These are phyloP conservation scores for Metschnikowia santaceciliae DNA, from an alignment of 805 yeast genomes.

Conservation along the genomic window DNA sequence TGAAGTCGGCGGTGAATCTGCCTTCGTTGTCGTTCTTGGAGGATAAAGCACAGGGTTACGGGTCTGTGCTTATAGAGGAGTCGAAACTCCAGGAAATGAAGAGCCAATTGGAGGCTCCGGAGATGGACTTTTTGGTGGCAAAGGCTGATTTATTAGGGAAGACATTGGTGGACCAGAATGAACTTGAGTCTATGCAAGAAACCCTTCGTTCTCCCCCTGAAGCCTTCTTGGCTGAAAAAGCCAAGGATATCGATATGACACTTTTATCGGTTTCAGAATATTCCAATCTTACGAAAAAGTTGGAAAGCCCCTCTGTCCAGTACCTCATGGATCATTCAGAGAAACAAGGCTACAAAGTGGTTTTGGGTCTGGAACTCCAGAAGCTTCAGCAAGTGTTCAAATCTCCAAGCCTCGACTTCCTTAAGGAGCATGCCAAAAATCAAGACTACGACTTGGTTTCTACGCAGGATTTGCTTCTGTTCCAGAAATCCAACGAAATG, in stretches of 20 bases:
- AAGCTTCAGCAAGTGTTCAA: neutral
- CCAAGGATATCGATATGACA: slow-evolving; percentile 3
- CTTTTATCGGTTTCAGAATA: slow-evolving; percentile 10
- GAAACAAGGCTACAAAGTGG: slow-evolving; percentile 2
- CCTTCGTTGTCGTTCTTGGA: slow-evolving; percentile 16
- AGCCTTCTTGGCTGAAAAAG: slow-evolving; percentile 10
- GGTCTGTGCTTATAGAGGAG: slow-evolving; percentile 11
- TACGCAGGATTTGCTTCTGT: neutral
- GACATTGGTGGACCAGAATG: slow-evolving; percentile 6
- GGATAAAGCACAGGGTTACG: slow-evolving; percentile 15
- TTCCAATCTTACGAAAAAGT: slow-evolving; percentile 5
- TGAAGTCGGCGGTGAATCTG: slow-evolving; percentile 6
- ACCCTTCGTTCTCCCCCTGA: slow-evolving; percentile 4
- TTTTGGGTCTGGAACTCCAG: slow-evolving; percentile 5
- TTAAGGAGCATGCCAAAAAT: slow-evolving; percentile 7
- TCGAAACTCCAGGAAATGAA: slow-evolving; percentile 15
- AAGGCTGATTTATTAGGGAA: slow-evolving; percentile 12
- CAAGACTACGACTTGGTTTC: slow-evolving; percentile 1
- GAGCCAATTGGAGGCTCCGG: slow-evolving; percentile 16
- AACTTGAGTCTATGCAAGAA: slow-evolving; percentile 11
- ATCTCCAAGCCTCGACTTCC: slow-evolving; percentile 10
- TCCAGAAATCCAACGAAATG: slow-evolving; percentile 1
- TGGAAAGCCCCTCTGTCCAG: slow-evolving; percentile 12
- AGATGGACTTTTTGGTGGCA: slow-evolving; percentile 10
- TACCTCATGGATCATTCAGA: slow-evolving; percentile 8